A percentile compares a stretch with the other conserved stretches of the same genome.
phyloP scores from a whole-genome alignment of 768 basidiomycete species.

The Termitomyces sp. region DNA sequence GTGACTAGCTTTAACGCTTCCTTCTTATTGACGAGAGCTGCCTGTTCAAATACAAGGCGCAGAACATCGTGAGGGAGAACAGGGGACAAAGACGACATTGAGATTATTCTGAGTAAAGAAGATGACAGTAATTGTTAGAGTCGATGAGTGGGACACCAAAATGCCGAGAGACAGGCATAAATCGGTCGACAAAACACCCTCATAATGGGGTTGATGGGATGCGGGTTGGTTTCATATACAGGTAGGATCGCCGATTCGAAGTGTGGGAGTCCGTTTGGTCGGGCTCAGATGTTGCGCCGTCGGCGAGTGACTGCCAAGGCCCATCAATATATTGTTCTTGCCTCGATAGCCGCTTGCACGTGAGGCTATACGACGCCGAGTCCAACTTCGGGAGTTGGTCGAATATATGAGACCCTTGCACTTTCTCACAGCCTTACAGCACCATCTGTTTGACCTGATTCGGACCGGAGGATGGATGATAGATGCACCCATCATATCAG shows the following conservation, averaged over 20 bases:
- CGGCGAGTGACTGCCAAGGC: not conserved
- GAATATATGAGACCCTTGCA: not conserved
- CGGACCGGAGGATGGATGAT: not conserved
- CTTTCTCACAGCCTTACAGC: too few species aligned
- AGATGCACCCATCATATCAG: not conserved
- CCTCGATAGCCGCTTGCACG: not conserved
- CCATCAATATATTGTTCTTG: not conserved
- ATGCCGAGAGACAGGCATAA: not conserved
- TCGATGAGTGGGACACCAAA: conserved; percentile 9
- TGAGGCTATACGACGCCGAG: conserved; percentile 3
- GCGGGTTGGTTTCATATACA: not conserved
- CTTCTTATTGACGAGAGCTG: conserved; percentile 24
- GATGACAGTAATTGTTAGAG: conserved; percentile 2
- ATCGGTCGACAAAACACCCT: not conserved
- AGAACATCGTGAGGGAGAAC: conserved; percentile 33
- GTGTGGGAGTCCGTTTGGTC: not conserved
- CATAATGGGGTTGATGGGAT: not conserved
- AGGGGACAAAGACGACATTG: conserved; percentile 7
- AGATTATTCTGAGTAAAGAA: not conserved
- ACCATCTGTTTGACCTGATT: not conserved
- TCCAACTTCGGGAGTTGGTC: not conserved
- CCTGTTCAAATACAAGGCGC: conserved; percentile 32
- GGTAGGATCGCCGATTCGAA: conserved; percentile 9
- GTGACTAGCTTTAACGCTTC: conserved; percentile 28
- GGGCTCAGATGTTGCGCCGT: not conserved